Conservation (phyloP, 495 filamentous ascomycete genomes). For the Penicillium mononematosum region DNA sequence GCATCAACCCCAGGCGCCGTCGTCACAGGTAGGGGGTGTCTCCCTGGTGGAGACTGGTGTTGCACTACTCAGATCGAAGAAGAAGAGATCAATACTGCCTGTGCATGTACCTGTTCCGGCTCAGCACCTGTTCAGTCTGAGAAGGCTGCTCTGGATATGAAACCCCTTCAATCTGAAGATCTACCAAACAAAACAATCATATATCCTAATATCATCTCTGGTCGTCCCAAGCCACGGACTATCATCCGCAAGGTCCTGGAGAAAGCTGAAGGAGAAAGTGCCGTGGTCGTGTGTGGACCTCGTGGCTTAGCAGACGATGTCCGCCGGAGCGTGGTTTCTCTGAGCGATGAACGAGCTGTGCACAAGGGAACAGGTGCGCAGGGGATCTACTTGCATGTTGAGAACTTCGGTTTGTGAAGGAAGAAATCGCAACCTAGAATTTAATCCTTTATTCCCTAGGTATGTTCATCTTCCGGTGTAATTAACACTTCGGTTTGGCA, state of each 20-base stretch:
- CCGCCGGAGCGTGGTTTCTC: conserved; percentile 61
- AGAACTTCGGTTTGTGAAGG: conserved; percentile 39
- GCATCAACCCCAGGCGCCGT: conserved; percentile 6
- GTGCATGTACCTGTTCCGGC: conserved; percentile 33
- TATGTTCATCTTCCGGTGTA: not conserved
- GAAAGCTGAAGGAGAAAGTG: conserved; percentile 74
- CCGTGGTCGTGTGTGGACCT: conserved; percentile 80
- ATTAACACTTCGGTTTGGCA: not conserved
- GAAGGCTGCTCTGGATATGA: not conserved
- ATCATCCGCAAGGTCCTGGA: conserved; percentile 63
- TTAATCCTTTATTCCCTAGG: not conserved
- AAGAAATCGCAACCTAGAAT: not conserved
- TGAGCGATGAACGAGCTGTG: conserved; percentile 84
- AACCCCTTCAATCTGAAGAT: not conserved
- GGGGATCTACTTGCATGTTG: conserved; percentile 58
- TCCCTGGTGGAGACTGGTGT: conserved; percentile 49
- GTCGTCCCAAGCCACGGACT: conserved; percentile 42
- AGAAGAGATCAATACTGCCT: conserved; percentile 37
- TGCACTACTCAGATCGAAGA: conserved; percentile 52
- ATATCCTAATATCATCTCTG: conserved; percentile 28
- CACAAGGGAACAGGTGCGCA: conserved; percentile 90
- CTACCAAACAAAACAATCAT: not conserved
- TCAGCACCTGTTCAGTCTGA: conserved; percentile 14
- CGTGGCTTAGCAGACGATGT: conserved; percentile 62
- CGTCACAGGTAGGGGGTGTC: conserved; percentile 24